phyloP scores from a whole-genome alignment of 345 rosid species.

The Arabis hirsuta region DNA sequence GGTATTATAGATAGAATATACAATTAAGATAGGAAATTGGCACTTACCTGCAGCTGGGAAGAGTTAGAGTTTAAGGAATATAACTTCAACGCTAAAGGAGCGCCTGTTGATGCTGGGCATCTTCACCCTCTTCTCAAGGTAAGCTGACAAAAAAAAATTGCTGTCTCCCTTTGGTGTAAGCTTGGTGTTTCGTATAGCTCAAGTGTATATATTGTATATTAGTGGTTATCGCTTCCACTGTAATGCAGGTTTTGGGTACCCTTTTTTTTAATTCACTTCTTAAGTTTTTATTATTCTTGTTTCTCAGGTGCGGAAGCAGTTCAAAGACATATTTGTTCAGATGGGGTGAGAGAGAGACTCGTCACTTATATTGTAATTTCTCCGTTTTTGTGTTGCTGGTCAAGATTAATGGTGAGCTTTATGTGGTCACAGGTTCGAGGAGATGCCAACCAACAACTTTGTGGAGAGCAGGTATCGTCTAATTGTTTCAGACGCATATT shows the following conservation, averaged over 20 bases:
- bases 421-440: slow-evolving; percentile 74
- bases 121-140: slow-evolving; percentile 92
- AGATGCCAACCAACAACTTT: slow-evolving; percentile 93
- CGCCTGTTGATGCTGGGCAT: slow-evolving; percentile 79
- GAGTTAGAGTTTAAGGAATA: slow-evolving; percentile 86
- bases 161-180: background rate
- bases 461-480: slow-evolving; percentile 86
- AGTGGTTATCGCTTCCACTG: background rate
- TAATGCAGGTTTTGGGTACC: background rate
- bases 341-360: slow-evolving; percentile 62
- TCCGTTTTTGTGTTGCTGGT: slow-evolving; percentile 2
- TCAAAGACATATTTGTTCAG: slow-evolving; percentile 74
- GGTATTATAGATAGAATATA: background rate
- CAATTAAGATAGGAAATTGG: slow-evolving; percentile 11
- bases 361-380: background rate
- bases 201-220: background rate
- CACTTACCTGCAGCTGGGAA: slow-evolving; percentile 62
- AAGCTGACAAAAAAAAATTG: background rate
- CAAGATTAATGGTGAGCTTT: slow-evolving; percentile 9
- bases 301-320: slow-evolving; percentile 68
- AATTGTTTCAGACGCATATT: background rate
- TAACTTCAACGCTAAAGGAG: slow-evolving; percentile 89
- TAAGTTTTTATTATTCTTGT: background rate
- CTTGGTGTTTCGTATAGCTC: background rate
- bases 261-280: background rate